phyloP scores from a whole-genome alignment of 2,329 filamentous ascomycete species.

The Plenodomus biglobosus region DNA sequence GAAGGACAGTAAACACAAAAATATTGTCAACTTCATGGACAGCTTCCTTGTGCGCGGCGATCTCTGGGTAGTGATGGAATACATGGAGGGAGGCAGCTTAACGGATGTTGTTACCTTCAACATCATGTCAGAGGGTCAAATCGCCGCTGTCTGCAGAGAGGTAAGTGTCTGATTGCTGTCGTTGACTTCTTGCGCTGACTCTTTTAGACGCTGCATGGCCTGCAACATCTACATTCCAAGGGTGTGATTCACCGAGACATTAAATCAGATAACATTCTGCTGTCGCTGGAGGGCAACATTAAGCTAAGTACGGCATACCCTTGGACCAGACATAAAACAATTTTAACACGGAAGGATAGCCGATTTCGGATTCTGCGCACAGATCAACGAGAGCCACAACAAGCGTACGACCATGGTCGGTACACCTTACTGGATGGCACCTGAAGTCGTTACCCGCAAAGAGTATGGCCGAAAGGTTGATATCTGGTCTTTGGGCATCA shows the following conservation, averaged over 20 bases:
- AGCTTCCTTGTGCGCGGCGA: constrained; percentile 89
- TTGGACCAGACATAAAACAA: neutral
- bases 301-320: constrained; percentile 75
- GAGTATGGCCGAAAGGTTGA: constrained; percentile 98
- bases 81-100: constrained; percentile 96
- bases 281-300: constrained; percentile 93
- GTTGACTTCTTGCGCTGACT: constrained; percentile 10
- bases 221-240: constrained; percentile 96
- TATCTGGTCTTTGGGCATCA: constrained; percentile 97
- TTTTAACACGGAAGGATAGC: too few species aligned
- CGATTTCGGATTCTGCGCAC: constrained; percentile 98
- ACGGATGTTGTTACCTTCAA: constrained; percentile 99
- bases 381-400: constrained; percentile 95
- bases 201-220: constrained; percentile 73
- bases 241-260: constrained; percentile 98
- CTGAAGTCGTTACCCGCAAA: constrained; percentile 94
- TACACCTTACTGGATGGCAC: constrained; percentile 99
- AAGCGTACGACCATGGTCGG: constrained; percentile 99
- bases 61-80: constrained; percentile 99
- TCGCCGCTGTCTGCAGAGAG: constrained; percentile 92
- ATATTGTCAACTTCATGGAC: constrained; percentile 99
- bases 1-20: constrained; percentile 97
- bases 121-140: constrained; percentile 98
- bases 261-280: constrained; percentile 96
- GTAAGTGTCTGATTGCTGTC: constrained; percentile 43